phyloP scores from a whole-genome alignment of 106 monocot genomes.

The Acorus gramineus region DNA sequence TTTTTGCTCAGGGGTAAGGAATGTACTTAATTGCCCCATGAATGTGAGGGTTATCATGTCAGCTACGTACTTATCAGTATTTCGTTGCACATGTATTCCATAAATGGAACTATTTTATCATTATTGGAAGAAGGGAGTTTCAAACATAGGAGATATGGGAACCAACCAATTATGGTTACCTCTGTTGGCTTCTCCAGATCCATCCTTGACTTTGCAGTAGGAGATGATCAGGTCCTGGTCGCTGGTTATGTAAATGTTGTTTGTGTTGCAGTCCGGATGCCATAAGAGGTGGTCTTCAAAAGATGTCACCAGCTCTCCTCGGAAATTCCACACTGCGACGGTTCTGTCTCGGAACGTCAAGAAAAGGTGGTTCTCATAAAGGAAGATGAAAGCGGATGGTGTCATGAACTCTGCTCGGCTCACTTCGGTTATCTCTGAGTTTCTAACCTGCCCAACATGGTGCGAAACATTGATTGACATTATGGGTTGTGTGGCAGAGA shows the following conservation, averaged over 20 bases:
- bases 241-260: constrained; percentile 86
- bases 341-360: constrained; percentile 34
- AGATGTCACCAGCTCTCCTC: constrained; percentile 38
- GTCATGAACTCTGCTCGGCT: constrained; percentile 39
- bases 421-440: constrained; percentile 31
- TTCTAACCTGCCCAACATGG: constrained; percentile 28
- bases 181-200: constrained; percentile 41
- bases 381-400: constrained; percentile 44
- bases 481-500: neutral
- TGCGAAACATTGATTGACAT: neutral
- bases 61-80: too few species aligned
- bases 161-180: neutral
- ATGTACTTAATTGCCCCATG: too few species aligned
- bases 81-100: too few species aligned
- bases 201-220: constrained; percentile 77
- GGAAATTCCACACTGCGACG: constrained; percentile 42
- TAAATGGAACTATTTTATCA: too few species aligned
- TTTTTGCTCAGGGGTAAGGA: too few species aligned
- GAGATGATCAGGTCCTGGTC: constrained; percentile 94
- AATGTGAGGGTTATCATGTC: too few species aligned
- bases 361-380: constrained; percentile 42
- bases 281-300: constrained; percentile 63
- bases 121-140: too few species aligned
- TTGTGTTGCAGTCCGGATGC: constrained; percentile 90
- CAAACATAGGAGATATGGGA: neutral